Conservation (phyloP, 2,329 filamentous ascomycete species). For the Sphaerostilbella broomeana region DNA sequence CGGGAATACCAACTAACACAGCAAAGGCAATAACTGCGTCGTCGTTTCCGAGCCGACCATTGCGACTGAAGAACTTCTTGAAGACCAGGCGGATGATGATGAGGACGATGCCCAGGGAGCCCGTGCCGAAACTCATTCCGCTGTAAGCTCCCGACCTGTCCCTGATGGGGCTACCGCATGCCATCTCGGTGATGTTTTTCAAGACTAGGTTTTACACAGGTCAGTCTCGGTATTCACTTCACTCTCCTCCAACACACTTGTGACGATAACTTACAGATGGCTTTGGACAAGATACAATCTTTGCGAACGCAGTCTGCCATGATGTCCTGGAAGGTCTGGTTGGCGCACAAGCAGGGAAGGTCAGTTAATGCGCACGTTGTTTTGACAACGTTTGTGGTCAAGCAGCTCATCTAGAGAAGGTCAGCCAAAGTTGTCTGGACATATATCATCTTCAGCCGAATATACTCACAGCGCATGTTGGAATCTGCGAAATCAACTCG, state of each 20-base stretch:
- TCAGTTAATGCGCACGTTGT: background rate
- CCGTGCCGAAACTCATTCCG: conserved; percentile 14
- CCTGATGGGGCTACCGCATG: conserved; percentile 5
- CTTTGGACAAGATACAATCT: conserved; percentile 1
- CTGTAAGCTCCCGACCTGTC: conserved; percentile 2
- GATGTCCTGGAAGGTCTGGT: background rate
- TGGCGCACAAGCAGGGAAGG: conserved; percentile 1
- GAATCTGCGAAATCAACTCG: background rate
- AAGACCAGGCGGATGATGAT: conserved; percentile 15
- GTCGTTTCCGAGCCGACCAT: conserved; percentile 25
- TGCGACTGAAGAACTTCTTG: conserved; percentile 23
- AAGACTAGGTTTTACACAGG: background rate
- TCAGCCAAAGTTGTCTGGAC: background rate
- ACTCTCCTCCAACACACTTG: no score
- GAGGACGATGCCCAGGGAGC: conserved; percentile 15
- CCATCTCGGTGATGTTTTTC: conserved; percentile 7
- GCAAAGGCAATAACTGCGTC: conserved; percentile 23
- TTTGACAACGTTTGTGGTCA: background rate
- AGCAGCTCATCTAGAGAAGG: background rate
- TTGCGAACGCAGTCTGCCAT: background rate
- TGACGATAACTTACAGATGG: background rate
- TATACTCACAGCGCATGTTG: conserved; percentile 1
- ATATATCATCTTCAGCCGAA: background rate
- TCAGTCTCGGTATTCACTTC: background rate
- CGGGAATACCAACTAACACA: conserved; percentile 17